Evolutionary conservation across 106 monocot genomes (phyloP).

Genomic region (Alisma plantagoaquatica): DNA sequence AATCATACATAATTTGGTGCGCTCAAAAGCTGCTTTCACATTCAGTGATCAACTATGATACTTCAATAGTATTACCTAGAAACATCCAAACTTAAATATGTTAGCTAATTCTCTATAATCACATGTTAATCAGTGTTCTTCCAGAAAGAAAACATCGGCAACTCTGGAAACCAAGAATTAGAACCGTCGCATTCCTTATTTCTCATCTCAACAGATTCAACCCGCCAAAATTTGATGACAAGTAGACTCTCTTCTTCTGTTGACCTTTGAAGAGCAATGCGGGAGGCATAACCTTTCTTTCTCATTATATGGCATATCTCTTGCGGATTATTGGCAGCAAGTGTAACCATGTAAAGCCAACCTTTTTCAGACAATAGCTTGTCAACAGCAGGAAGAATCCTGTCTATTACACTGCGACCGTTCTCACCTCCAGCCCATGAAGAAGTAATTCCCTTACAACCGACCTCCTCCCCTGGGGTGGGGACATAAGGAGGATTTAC

Average conservation of each 20-base stretch:
- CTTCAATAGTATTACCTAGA: no score
- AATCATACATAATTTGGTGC: no score
- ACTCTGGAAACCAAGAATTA: conserved; percentile 24
- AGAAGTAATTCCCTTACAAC: conserved; percentile 52
- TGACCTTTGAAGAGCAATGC: conserved; percentile 78
- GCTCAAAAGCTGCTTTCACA: no score
- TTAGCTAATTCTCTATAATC: no score
- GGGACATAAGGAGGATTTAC: conserved; percentile 98
- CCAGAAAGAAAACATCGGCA: conserved; percentile 16
- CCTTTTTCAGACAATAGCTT: conserved; percentile 74
- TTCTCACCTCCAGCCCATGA: conserved; percentile 95
- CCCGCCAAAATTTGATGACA: conserved; percentile 81
- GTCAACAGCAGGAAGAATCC: conserved; percentile 62
- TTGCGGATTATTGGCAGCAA: conserved; percentile 67
- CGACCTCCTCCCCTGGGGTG: conserved; percentile 83
- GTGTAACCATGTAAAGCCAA: conserved; percentile 86
- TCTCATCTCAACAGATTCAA: background rate
- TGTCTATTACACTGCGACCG: conserved; percentile 76
- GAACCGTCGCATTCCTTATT: background rate
- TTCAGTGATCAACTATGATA: no score
- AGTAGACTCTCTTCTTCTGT: conserved; percentile 94
- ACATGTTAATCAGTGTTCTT: conserved; percentile 3
- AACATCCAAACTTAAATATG: no score
- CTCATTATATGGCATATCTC: conserved; percentile 75
- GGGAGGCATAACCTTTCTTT: conserved; percentile 64